Percentiles rank a stretch among this genome's conserved stretches.
Evolutionary conservation across 2,329 filamentous ascomycete genomes (phyloP).

Genomic region (Leptographium galeiforme): DNA sequence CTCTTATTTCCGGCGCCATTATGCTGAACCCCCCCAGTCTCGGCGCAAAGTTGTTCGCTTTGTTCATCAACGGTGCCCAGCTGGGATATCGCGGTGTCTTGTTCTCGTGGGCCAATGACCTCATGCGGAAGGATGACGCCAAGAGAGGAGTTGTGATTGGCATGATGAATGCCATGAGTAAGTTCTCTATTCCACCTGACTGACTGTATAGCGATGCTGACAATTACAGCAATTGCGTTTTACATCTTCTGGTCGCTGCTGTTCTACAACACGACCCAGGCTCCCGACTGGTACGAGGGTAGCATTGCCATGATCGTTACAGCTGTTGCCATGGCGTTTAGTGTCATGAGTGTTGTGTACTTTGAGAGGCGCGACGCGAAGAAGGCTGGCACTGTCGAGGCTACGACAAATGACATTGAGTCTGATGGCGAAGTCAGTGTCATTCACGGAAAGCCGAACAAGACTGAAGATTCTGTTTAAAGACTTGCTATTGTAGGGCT

Average conservation of each 20-base stretch:
- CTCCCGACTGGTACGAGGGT: constrained; percentile 4
- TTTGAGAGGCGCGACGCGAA: background rate
- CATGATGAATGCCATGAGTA: constrained; percentile 5
- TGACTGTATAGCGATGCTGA: too few relatives aligned
- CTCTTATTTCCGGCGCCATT: constrained; percentile 5
- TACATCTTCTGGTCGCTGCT: constrained; percentile 8
- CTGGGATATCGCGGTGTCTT: background rate
- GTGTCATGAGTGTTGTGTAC: background rate
- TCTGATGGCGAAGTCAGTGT: too few relatives aligned
- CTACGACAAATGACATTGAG: too few relatives aligned
- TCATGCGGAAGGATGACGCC: background rate
- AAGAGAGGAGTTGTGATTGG: constrained; percentile 1
- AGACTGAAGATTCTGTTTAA: too few relatives aligned
- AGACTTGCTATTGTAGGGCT: too few relatives aligned
- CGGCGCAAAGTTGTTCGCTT: constrained; percentile 4
- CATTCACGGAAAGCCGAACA: too few relatives aligned
- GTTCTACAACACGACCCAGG: constrained; percentile 6
- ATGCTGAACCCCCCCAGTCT: constrained; percentile 3
- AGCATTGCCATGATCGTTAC: constrained; percentile 5
- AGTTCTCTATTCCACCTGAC: too few relatives aligned
- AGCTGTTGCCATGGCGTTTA: background rate
- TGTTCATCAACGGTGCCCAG: constrained; percentile 4
- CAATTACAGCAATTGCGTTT: background rate
- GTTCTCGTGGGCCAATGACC: constrained; percentile 7
- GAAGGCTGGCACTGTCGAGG: too few relatives aligned